Conservation (phyloP, 345 rosid genomes). For the Eucalyptus polybractea region DNA sequence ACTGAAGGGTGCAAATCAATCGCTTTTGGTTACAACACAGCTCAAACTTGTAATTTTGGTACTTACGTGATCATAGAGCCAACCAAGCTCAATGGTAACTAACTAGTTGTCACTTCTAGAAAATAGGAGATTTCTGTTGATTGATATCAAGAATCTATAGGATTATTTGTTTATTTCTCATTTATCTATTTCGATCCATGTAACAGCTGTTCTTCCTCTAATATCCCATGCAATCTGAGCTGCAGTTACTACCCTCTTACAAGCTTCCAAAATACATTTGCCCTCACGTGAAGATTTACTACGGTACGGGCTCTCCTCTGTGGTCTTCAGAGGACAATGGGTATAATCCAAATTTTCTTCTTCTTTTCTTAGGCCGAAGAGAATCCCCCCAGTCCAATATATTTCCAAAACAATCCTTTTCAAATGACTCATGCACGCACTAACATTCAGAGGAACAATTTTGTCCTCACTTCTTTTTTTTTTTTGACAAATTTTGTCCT, state of each 20-base stretch:
- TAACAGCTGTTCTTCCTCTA: background rate
- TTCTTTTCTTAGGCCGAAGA: background rate
- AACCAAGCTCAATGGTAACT: too few species aligned
- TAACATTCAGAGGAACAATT: background rate
- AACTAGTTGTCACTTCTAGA: background rate
- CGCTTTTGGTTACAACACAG: too few species aligned
- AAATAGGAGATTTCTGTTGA: background rate
- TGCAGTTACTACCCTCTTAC: background rate
- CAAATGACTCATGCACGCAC: background rate
- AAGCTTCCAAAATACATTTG: background rate
- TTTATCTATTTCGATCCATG: background rate
- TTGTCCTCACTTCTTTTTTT: background rate
- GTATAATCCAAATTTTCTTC: background rate
- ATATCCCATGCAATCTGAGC: background rate
- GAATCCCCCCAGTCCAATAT: background rate
- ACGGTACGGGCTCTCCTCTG: background rate
- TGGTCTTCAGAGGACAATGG: background rate
- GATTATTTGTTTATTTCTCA: background rate
- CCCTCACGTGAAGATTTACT: background rate
- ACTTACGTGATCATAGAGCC: too few species aligned
- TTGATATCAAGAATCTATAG: background rate
- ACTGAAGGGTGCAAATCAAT: too few species aligned
- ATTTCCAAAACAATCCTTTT: background rate
- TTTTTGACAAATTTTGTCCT: background rate
- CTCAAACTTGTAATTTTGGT: too few species aligned